Conservation (phyloP, 208 protist genomes). For the Wallacemonas rigidus region DNA sequence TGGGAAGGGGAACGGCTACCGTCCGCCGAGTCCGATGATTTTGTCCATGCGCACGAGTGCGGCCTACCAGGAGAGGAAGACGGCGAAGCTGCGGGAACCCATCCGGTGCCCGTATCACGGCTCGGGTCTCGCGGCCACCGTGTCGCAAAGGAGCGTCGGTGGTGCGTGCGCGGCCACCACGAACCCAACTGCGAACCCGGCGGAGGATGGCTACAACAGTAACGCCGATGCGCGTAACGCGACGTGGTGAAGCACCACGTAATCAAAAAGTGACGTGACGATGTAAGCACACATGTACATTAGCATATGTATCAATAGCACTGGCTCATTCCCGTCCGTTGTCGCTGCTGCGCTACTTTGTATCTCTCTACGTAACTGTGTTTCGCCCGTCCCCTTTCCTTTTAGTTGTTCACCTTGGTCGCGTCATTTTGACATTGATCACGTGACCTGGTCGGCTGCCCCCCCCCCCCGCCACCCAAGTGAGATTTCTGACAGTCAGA, state of each 20-base stretch:
- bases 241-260: background rate
- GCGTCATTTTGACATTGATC: no score
- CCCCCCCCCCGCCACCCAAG: no score
- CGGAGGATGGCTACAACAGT: constrained; percentile 4
- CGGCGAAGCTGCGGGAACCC: constrained; percentile 8
- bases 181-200: background rate
- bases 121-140: background rate
- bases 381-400: no score
- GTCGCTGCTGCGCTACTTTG: no score
- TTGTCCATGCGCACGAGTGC: constrained; percentile 82
- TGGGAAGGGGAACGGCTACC: constrained; percentile 52
- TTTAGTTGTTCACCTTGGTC: no score
- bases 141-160: background rate
- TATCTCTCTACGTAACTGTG: no score
- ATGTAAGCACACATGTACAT: no score
- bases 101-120: constrained; percentile 15
- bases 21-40: constrained; percentile 84
- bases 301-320: no score
- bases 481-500: no score
- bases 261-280: background rate
- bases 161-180: background rate
- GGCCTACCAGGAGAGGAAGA: constrained; percentile 27
- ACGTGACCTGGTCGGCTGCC: no score
- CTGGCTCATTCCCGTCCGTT: no score
- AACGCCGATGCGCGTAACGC: constrained; percentile 1